These are phyloP conservation scores for Elaeis oleifera DNA, from an alignment of 202 grass and related monocot species.

Conservation along the genomic window DNA sequence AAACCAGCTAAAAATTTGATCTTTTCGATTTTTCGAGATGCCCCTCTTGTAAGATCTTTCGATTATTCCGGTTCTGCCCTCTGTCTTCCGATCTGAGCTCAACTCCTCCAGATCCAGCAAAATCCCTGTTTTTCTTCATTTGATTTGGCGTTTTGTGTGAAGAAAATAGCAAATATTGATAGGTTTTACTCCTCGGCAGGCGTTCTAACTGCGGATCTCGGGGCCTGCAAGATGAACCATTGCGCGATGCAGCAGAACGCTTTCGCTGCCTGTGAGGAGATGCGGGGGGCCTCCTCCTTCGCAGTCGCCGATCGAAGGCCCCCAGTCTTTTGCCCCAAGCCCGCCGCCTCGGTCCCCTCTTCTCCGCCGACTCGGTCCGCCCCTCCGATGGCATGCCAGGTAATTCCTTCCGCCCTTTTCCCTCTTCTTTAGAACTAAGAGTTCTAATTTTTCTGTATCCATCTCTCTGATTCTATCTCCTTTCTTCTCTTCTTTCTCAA, in stretches of 20 bases:
- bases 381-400: constrained; percentile 54
- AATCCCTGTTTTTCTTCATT: no score
- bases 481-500: constrained; percentile 14
- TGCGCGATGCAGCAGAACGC: constrained; percentile 65
- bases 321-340: constrained; percentile 89
- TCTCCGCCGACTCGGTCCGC: constrained; percentile 26
- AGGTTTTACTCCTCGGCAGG: not conserved
- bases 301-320: constrained; percentile 35
- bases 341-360: constrained; percentile 45
- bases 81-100: no score
- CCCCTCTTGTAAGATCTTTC: no score
- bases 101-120: no score
- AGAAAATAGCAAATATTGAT: no score
- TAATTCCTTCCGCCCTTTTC: not conserved
- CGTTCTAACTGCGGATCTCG: constrained; percentile 1
- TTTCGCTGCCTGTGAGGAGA: constrained; percentile 39
- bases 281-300: constrained; percentile 22
- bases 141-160: no score
- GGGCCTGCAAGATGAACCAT: constrained; percentile 41
- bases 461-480: not conserved
- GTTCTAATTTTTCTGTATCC: constrained; percentile 3
- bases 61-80: no score
- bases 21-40: no score
- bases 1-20: no score
- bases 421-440: not conserved